These are phyloP conservation scores for Leptodontidium sp. DNA, from an alignment of 2,329 filamentous ascomycete species.

Conservation along the genomic window DNA sequence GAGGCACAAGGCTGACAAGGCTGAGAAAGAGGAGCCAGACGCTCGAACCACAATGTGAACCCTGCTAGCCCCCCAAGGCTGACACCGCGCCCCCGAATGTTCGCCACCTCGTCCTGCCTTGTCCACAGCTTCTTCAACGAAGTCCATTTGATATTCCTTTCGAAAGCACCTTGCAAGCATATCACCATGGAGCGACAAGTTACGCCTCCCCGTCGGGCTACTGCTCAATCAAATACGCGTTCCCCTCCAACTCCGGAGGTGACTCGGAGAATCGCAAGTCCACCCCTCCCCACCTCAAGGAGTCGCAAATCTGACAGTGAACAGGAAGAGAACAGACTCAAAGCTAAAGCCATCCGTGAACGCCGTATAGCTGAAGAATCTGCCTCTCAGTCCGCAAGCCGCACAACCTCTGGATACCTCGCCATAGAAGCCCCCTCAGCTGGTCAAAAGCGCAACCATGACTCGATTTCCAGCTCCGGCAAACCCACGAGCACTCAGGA, in stretches of 20 bases:
- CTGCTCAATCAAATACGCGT: conserved; percentile 2
- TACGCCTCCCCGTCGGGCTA: conserved; percentile 6
- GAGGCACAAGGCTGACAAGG: background rate
- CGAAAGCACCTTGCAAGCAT: background rate
- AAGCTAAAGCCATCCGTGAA: conserved; percentile 85
- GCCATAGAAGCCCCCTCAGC: conserved; percentile 67
- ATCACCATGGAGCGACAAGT: conserved; percentile 10
- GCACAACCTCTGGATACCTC: conserved; percentile 74
- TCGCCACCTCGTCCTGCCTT: conserved; percentile 3
- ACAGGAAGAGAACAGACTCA: conserved; percentile 86
- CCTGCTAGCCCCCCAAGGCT: conserved; percentile 4
- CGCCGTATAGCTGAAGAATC: conserved; percentile 70
- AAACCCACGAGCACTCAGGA: conserved; percentile 34
- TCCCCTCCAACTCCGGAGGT: conserved; percentile 64
- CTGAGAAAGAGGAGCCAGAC: background rate
- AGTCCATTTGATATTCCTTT: background rate
- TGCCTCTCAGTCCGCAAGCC: conserved; percentile 46
- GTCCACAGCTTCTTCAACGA: background rate
- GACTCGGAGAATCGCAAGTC: conserved; percentile 62
- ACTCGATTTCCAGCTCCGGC: conserved; percentile 63
- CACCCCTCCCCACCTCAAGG: background rate
- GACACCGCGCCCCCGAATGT: background rate
- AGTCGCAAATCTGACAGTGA: conserved; percentile 17
- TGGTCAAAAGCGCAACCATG: conserved; percentile 76
- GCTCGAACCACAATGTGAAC: background rate